Conservation (phyloP, 129 eudicot species). For the Scalesia atractyloides region DNA sequence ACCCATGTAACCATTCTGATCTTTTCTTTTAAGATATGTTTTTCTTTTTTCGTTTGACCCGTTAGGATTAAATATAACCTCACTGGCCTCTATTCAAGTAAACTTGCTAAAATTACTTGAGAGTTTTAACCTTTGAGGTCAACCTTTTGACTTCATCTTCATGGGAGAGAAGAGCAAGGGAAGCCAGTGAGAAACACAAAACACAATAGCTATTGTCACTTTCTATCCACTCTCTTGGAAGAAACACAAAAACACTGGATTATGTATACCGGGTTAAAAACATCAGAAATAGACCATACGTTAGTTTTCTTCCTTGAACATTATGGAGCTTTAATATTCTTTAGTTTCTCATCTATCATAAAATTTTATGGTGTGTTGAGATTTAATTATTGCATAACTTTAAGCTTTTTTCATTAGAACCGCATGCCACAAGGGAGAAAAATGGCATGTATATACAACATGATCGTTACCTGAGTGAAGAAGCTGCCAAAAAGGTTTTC, state of each 20-base stretch:
- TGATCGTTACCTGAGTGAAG: conserved; percentile 53
- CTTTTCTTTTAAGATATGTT: background rate
- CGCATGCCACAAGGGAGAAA: conserved; percentile 68
- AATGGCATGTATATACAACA: conserved; percentile 57
- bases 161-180: conserved; percentile 64
- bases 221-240: conserved; percentile 49
- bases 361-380: conserved; percentile 15
- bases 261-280: conserved; percentile 65
- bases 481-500: conserved; percentile 59
- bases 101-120: background rate
- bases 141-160: conserved; percentile 23
- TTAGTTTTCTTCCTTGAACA: conserved; percentile 23
- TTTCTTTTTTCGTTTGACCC: background rate
- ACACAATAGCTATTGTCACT: conserved; percentile 70
- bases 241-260: conserved; percentile 63
- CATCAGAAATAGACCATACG: conserved; percentile 72
- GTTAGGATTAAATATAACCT: background rate
- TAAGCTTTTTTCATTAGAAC: conserved; percentile 35
- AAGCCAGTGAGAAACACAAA: conserved; percentile 70
- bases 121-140: conserved; percentile 24
- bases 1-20: background rate
- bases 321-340: background rate
- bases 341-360: background rate
- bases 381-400: background rate
- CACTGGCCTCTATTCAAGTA: background rate